Evolutionary conservation across 495 filamentous ascomycete genomes (phyloP).

Genomic region (Diplogelasinospora grovesii): DNA sequence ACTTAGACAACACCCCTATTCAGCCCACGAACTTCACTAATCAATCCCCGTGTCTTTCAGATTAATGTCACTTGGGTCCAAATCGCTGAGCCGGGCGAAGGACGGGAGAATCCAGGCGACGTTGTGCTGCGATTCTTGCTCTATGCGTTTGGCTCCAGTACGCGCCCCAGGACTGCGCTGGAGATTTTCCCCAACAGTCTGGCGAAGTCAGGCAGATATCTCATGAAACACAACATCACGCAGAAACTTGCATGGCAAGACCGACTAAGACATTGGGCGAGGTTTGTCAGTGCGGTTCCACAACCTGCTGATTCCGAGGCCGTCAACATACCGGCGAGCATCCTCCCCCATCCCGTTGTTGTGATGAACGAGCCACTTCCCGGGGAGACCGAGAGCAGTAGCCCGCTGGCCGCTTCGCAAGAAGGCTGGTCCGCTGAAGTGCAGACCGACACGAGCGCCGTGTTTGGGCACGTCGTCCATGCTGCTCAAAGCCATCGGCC

Average conservation of each 20-base stretch:
- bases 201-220: conserved; percentile 14
- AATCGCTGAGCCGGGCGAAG: conserved; percentile 8
- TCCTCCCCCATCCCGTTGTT: conserved; percentile 12
- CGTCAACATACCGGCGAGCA: conserved; percentile 6
- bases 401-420: not conserved
- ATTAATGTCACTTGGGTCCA: conserved; percentile 36
- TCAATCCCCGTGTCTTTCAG: too few relatives aligned
- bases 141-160: conserved; percentile 24
- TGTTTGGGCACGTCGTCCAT: conserved; percentile 39
- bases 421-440: conserved; percentile 23
- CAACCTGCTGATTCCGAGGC: not conserved
- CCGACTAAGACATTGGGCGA: conserved; percentile 32
- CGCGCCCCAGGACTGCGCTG: conserved; percentile 14
- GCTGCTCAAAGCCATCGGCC: conserved; percentile 12
- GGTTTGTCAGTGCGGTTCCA: conserved; percentile 20
- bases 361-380: not conserved
- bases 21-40: too few relatives aligned
- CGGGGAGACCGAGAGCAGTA: not conserved
- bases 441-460: conserved; percentile 25
- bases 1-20: too few relatives aligned
- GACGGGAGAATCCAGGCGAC: conserved; percentile 28
- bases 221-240: conserved; percentile 16
- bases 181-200: not conserved
- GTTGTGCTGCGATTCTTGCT: conserved; percentile 38
- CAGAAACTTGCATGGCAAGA: conserved; percentile 39